phyloP scores from a whole-genome alignment of 2,329 filamentous ascomycete species.

The Colletotrichum neosansevieriae region DNA sequence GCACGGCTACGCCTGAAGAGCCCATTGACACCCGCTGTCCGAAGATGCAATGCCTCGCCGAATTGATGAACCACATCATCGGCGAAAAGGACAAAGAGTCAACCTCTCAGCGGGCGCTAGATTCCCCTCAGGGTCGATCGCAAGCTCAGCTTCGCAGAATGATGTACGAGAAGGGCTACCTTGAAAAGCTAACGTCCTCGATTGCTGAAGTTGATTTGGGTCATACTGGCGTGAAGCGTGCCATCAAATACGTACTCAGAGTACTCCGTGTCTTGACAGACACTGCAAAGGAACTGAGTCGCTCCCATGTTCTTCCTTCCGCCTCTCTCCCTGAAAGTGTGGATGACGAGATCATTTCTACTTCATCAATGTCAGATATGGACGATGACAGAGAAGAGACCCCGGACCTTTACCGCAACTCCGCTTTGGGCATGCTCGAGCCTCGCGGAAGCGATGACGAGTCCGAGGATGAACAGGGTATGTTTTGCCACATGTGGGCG shows the following conservation, averaged over 20 bases:
- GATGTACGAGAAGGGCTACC: slow-evolving; percentile 99
- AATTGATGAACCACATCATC: slow-evolving; percentile 93
- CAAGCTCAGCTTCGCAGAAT: slow-evolving; percentile 89
- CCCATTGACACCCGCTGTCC: slow-evolving; percentile 87
- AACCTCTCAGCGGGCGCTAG: slow-evolving; percentile 47
- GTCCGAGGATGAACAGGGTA: slow-evolving; percentile 78
- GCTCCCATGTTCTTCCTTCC: slow-evolving; percentile 79
- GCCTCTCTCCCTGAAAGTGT: slow-evolving; percentile 74
- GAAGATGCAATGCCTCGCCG: slow-evolving; percentile 86
- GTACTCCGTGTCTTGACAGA: slow-evolving; percentile 89
- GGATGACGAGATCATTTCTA: slow-evolving; percentile 89
- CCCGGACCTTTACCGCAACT: slow-evolving; percentile 96
- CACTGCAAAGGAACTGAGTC: slow-evolving; percentile 87
- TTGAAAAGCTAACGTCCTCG: slow-evolving; percentile 87
- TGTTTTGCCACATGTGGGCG: slow-evolving; percentile 25
- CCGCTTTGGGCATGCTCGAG: slow-evolving; percentile 94
- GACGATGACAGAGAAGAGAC: slow-evolving; percentile 93
- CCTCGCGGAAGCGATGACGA: slow-evolving; percentile 84
- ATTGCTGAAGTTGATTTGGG: slow-evolving; percentile 97
- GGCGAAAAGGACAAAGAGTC: slow-evolving; percentile 78
- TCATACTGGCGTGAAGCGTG: slow-evolving; percentile 91
- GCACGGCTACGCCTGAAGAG: slow-evolving; percentile 83
- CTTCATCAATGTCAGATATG: slow-evolving; percentile 89
- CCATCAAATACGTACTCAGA: slow-evolving; percentile 95
- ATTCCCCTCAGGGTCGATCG: slow-evolving; percentile 63